A percentile compares a stretch with the other conserved stretches of the same genome.
These are phyloP conservation scores for Rhododendron mucronatum DNA, from an alignment of 148 eudicot genomes.

Conservation along the genomic window DNA sequence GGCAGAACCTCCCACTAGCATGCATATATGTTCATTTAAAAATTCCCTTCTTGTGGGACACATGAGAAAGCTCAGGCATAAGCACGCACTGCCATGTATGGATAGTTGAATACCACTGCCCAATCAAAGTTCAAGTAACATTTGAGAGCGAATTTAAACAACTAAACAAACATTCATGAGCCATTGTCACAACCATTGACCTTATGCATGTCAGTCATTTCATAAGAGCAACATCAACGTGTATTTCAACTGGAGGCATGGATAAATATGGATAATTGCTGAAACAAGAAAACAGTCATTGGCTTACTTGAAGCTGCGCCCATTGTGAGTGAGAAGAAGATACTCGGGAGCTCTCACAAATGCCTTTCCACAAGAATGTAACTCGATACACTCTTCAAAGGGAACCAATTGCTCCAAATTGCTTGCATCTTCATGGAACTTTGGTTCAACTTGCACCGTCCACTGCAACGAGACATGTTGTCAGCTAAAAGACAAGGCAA, in stretches of 20 bases:
- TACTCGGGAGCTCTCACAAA: slow-evolving; percentile 87
- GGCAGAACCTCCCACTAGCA: background rate
- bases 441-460: slow-evolving; percentile 87
- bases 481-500: slow-evolving; percentile 10
- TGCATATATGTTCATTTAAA: background rate
- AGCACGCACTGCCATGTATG: background rate
- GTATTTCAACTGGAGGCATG: background rate
- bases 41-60: background rate
- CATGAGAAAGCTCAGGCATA: background rate
- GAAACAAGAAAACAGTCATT: slow-evolving; percentile 4
- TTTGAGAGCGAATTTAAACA: background rate
- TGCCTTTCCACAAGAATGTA: slow-evolving; percentile 53
- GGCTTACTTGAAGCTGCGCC: slow-evolving; percentile 93
- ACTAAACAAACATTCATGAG: background rate
- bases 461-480: slow-evolving; percentile 51
- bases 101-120: background rate
- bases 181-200: background rate
- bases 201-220: background rate
- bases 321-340: slow-evolving; percentile 87
- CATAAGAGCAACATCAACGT: background rate
- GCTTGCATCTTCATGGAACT: slow-evolving; percentile 92
- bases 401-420: slow-evolving; percentile 85
- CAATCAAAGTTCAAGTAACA: background rate
- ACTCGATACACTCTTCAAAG: slow-evolving; percentile 86
- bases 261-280: background rate